These are phyloP conservation scores for Lepidopterella palustris DNA, from an alignment of 495 filamentous ascomycete genomes.

Conservation along the genomic window DNA sequence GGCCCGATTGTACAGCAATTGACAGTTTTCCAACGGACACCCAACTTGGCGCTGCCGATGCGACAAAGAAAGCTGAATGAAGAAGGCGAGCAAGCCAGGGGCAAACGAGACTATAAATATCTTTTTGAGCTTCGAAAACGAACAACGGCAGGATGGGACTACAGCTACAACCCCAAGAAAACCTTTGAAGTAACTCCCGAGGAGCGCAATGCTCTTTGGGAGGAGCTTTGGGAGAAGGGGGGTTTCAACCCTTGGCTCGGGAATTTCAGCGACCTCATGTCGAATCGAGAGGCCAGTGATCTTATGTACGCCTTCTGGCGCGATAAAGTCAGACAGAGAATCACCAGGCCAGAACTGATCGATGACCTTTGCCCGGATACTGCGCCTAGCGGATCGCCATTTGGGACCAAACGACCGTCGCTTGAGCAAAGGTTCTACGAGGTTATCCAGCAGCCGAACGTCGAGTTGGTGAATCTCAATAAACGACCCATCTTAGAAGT, in stretches of 20 bases:
- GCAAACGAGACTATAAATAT: constrained; percentile 29
- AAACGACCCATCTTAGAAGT: constrained; percentile 24
- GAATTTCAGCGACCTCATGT: constrained; percentile 32
- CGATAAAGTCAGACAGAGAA: constrained; percentile 29
- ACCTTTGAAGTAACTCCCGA: neutral
- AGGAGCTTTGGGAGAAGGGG: constrained; percentile 23
- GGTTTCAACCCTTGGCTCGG: constrained; percentile 31
- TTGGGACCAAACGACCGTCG: constrained; percentile 30
- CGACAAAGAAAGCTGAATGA: constrained; percentile 39
- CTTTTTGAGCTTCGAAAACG: neutral
- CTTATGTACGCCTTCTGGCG: constrained; percentile 32
- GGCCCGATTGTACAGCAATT: constrained; percentile 36
- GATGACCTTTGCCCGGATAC: constrained; percentile 32
- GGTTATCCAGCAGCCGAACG: constrained; percentile 33
- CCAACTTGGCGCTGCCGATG: constrained; percentile 52
- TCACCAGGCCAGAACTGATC: constrained; percentile 28
- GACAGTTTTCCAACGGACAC: constrained; percentile 50
- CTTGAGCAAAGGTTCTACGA: constrained; percentile 38
- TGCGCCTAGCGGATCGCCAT: constrained; percentile 26
- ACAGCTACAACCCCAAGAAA: neutral
- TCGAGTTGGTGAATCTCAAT: constrained; percentile 34
- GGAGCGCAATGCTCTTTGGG: constrained; percentile 12
- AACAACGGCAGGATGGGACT: neutral
- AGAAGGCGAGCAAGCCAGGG: constrained; percentile 41
- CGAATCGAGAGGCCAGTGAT: constrained; percentile 29